phyloP scores from a whole-genome alignment of 352 stramenopile species.

The Phytophthora ohioensis region DNA sequence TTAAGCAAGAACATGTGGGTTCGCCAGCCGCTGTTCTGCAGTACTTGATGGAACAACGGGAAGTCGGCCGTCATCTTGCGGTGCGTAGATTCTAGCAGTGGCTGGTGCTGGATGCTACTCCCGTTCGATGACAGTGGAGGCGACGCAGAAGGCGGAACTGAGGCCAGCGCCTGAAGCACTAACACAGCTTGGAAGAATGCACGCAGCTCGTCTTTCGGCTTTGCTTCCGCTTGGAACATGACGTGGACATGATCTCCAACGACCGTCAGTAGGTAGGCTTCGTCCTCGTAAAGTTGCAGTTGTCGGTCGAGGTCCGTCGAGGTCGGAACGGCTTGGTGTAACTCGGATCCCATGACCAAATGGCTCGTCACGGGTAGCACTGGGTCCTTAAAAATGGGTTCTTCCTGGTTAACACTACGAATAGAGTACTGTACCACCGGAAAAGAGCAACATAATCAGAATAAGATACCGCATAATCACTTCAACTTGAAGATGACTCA shows the following conservation, averaged over 20 bases:
- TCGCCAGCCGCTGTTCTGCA: slow-evolving; percentile 70
- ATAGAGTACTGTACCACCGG: slow-evolving; percentile 51
- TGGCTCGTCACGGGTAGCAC: slow-evolving; percentile 49
- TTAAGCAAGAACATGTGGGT: slow-evolving; percentile 82
- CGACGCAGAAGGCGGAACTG: slow-evolving; percentile 18
- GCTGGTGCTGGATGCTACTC: slow-evolving; percentile 28
- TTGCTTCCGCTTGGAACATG: slow-evolving; percentile 60
- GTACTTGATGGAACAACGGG: slow-evolving; percentile 67
- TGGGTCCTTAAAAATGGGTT: slow-evolving; percentile 65
- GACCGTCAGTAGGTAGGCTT: slow-evolving; percentile 65
- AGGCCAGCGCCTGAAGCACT: slow-evolving; percentile 53
- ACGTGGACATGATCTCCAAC: slow-evolving; percentile 48
- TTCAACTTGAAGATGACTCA: slow-evolving; percentile 27
- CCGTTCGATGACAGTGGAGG: slow-evolving; percentile 23
- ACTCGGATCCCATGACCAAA: slow-evolving; percentile 71
- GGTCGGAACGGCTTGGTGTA: slow-evolving; percentile 50
- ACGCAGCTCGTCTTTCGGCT: slow-evolving; percentile 70
- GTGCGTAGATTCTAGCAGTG: slow-evolving; percentile 59
- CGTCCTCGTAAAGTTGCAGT: slow-evolving; percentile 64
- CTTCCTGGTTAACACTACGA: slow-evolving; percentile 67
- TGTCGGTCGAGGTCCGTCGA: slow-evolving; percentile 54
- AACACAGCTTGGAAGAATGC: slow-evolving; percentile 78
- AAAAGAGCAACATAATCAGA: slow-evolving; percentile 11
- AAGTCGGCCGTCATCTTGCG: slow-evolving; percentile 64
- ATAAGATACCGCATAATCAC: slow-evolving; percentile 22